These are phyloP conservation scores for Penicillium sp. DNA, from an alignment of 2,329 filamentous ascomycete species.

Conservation along the genomic window DNA sequence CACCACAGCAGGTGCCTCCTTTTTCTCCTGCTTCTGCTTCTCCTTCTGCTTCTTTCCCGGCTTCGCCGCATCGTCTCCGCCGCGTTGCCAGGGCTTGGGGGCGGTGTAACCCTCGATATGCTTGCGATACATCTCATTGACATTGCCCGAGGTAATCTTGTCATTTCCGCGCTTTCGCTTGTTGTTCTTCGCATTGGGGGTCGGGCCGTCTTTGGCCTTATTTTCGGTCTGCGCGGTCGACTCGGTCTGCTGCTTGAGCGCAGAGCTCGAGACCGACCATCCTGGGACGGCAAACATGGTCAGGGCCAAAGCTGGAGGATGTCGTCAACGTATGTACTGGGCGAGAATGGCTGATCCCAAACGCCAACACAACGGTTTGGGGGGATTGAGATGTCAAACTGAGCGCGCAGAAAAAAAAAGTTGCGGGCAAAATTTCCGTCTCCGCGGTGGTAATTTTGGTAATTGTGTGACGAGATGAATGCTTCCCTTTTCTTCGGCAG, in stretches of 20 bases:
- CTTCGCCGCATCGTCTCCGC: constrained; percentile 15
- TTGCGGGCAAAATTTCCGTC: constrained; percentile 12
- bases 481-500: too few species aligned
- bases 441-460: constrained; percentile 10
- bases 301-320: too few species aligned
- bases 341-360: too few species aligned
- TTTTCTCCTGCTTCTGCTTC: background rate
- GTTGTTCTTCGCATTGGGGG: constrained; percentile 38
- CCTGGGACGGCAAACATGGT: constrained; percentile 86
- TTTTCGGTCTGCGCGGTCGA: constrained; percentile 61
- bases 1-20: background rate
- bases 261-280: constrained; percentile 75
- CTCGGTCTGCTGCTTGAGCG: constrained; percentile 67
- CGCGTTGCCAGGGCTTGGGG: constrained; percentile 16
- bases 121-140: constrained; percentile 73
- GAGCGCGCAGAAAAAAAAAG: constrained; percentile 10
- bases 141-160: constrained; percentile 64
- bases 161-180: constrained; percentile 51
- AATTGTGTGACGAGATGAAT: constrained; percentile 8
- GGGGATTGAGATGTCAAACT: too few species aligned
- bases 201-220: constrained; percentile 42
- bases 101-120: constrained; percentile 67
- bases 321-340: too few species aligned
- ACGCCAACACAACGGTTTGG: too few species aligned
- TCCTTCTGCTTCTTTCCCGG: constrained; percentile 13